phyloP scores from a whole-genome alignment of 257 asterid genomes.

The Solanum virginianum region DNA sequence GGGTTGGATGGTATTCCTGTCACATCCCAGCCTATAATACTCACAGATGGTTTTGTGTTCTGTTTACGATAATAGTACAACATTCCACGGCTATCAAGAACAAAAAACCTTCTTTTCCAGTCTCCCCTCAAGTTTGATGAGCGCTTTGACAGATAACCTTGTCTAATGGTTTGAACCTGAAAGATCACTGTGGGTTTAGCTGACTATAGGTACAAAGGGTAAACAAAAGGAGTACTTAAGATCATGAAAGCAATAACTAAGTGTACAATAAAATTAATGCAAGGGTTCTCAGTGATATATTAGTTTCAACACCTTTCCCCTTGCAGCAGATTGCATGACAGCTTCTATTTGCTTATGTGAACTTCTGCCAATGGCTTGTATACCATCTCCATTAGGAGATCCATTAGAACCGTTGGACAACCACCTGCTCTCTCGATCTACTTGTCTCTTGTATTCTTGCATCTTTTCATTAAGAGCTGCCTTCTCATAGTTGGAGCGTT shows the following conservation, averaged over 20 bases:
- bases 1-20: neutral
- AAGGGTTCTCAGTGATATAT: neutral
- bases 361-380: conserved; percentile 94
- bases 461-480: conserved; percentile 96
- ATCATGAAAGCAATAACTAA: neutral
- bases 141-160: conserved; percentile 96
- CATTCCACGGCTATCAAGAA: conserved; percentile 99
- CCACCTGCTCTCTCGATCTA: conserved; percentile 91
- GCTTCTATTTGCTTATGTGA: conserved; percentile 99
- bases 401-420: conserved; percentile 80
- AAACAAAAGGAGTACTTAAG: neutral
- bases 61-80: conserved; percentile 95
- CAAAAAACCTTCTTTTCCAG: conserved; percentile 99
- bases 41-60: conserved; percentile 93
- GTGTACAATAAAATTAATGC: neutral
- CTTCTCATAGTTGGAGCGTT: conserved; percentile 89
- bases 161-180: conserved; percentile 99
- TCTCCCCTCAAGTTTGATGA: conserved; percentile 96
- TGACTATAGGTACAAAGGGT: neutral
- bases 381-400: conserved; percentile 98
- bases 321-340: conserved; percentile 95
- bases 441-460: conserved; percentile 93
- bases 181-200: conserved; percentile 18
- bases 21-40: conserved; percentile 18
- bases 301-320: conserved; percentile 65